Conservation (phyloP, 805 yeast genomes). For the Lachancea fermentati region DNA sequence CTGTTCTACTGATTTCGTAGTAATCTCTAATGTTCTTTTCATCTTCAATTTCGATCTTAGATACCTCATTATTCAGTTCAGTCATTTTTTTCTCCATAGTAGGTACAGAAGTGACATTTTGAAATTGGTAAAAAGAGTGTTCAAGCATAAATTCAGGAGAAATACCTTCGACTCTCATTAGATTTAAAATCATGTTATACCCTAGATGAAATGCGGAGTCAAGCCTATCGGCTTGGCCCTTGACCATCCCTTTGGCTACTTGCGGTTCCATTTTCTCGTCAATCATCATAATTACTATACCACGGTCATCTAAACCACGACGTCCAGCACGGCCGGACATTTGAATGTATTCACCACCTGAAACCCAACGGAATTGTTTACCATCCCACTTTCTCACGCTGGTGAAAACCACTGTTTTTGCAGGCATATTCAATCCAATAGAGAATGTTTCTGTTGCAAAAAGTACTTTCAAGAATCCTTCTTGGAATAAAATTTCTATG, state of each 20-base stretch:
- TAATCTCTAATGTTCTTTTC: constrained; percentile 72
- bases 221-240: constrained; percentile 95
- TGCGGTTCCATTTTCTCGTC: constrained; percentile 99
- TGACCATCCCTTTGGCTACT: constrained; percentile 98
- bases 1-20: constrained; percentile 71
- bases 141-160: constrained; percentile 97
- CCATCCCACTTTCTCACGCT: constrained; percentile 99
- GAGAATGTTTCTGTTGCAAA: constrained; percentile 99
- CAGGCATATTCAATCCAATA: constrained; percentile 98
- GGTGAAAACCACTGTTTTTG: constrained; percentile 96
- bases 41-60: constrained; percentile 58
- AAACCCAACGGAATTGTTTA: constrained; percentile 94
- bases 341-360: constrained; percentile 99
- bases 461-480: constrained; percentile 87
- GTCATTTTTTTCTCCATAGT: constrained; percentile 60
- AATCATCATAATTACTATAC: constrained; percentile 98
- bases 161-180: constrained; percentile 96
- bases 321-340: constrained; percentile 99
- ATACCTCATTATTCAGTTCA: constrained; percentile 46
- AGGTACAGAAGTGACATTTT: constrained; percentile 88
- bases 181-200: constrained; percentile 92
- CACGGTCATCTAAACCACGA: constrained; percentile 98
- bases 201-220: constrained; percentile 98
- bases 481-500: constrained; percentile 93
- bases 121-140: constrained; percentile 91